Evolutionary conservation across 306 rosid species (phyloP).

Genomic region (Mimosa bimucronata): DNA sequence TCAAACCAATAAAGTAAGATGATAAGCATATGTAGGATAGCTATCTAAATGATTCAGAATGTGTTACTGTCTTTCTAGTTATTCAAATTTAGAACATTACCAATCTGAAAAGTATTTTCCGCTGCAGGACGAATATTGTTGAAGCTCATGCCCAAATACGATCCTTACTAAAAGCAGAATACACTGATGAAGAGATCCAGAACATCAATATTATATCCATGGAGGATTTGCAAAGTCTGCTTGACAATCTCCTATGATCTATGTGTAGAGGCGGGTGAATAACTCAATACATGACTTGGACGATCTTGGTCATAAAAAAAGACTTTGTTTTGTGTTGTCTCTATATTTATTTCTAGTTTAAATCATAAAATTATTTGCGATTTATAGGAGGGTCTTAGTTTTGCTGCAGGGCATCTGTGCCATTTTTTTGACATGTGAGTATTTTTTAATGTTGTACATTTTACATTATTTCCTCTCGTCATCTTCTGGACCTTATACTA

Average conservation of each 20-base stretch:
- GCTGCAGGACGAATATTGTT: slow-evolving; percentile 78
- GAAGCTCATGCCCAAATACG: slow-evolving; percentile 93
- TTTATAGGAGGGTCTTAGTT: slow-evolving; percentile 34
- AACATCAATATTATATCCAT: slow-evolving; percentile 70
- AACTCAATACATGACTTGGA: slow-evolving; percentile 1
- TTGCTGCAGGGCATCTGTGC: slow-evolving; percentile 24
- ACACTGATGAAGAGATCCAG: slow-evolving; percentile 76
- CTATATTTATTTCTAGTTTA: slow-evolving; percentile 30
- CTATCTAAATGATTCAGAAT: slow-evolving; percentile 30
- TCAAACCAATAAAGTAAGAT: slow-evolving; percentile 94
- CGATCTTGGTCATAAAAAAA: slow-evolving; percentile 27
- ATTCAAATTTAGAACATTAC: slow-evolving; percentile 21
- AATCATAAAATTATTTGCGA: slow-evolving; percentile 41
- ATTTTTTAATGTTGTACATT: slow-evolving; percentile 31
- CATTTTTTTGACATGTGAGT: slow-evolving; percentile 21
- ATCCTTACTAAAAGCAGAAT: slow-evolving; percentile 72
- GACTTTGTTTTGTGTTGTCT: slow-evolving; percentile 22
- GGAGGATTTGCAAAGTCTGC: slow-evolving; percentile 69
- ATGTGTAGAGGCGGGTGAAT: slow-evolving; percentile 35
- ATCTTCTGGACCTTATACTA: background rate
- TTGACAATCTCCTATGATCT: slow-evolving; percentile 67
- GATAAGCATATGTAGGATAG: background rate
- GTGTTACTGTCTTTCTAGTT: slow-evolving; percentile 1
- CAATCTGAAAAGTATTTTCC: slow-evolving; percentile 11
- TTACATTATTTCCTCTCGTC: slow-evolving; percentile 32